phyloP scores from a whole-genome alignment of 805 yeast species.

The Saccharomycopsis fermentans region DNA sequence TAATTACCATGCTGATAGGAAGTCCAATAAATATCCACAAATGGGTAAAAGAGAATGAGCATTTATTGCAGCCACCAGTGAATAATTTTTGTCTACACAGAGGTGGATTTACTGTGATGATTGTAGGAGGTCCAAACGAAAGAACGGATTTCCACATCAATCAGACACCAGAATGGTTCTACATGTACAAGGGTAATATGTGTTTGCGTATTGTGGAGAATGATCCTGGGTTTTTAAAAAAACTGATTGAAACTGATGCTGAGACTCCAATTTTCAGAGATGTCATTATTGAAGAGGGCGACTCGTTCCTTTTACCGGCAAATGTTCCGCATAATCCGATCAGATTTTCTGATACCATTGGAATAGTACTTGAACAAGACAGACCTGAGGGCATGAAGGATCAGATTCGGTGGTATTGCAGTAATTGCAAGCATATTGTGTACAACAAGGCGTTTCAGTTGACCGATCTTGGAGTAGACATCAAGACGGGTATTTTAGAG shows the following conservation, averaged over 20 bases:
- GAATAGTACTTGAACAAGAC: slow-evolving; percentile 87
- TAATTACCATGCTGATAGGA: slow-evolving; percentile 4
- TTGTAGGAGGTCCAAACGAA: slow-evolving; percentile 93
- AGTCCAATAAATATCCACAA: slow-evolving; percentile 63
- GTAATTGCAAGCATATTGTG: slow-evolving; percentile 51
- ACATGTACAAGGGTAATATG: slow-evolving; percentile 82
- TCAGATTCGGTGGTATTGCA: slow-evolving; percentile 81
- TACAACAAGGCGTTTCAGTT: slow-evolving; percentile 67
- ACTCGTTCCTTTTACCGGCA: slow-evolving; percentile 76
- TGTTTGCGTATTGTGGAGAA: slow-evolving; percentile 67
- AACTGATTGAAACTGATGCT: slow-evolving; percentile 1
- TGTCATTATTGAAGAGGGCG: slow-evolving; percentile 71
- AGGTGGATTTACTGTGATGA: slow-evolving; percentile 91
- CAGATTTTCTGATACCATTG: slow-evolving; percentile 75
- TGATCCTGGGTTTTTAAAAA: slow-evolving; percentile 15
- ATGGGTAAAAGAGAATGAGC: slow-evolving; percentile 72
- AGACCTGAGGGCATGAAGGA: slow-evolving; percentile 66
- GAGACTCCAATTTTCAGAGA: slow-evolving; percentile 62
- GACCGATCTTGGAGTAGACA: slow-evolving; percentile 80
- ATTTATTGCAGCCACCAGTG: slow-evolving; percentile 81
- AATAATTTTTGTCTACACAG: slow-evolving; percentile 83
- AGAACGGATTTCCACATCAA: slow-evolving; percentile 89
- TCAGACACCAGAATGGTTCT: slow-evolving; percentile 91
- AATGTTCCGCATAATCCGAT: slow-evolving; percentile 87
- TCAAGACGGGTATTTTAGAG: slow-evolving; percentile 65